Base-by-base conservation (phyloP, 2,329 filamentous ascomycete genomes). In the Arthrobotrys iridis region DNA sequence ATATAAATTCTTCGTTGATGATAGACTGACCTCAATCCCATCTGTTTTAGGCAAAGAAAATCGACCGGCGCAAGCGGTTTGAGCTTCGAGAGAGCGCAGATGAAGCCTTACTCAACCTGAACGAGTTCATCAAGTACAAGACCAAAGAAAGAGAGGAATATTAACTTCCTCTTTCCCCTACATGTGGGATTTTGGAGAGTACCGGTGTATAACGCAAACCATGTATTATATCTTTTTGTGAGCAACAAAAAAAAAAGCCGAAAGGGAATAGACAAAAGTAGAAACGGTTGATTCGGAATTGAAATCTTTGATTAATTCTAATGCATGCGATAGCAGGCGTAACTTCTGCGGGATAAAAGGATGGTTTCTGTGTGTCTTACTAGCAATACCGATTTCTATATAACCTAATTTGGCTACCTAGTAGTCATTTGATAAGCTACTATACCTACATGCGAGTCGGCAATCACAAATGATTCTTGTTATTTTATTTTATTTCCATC, bases 71-170 rank as follows among this genome's bases (percentile, higher is more conserved):
- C 63, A 84, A 84, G 22, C 83, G 83, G 57, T 79, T 82, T 0
- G 89, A 90, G 82, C 80, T 91, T 79, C 84, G 89, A 60, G 81
- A 82, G 5, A 84, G 88, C 63, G 86, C 87, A 0, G 88, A 91
- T 76, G 88, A 91, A 81, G 87, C 83, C 0, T 81, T 86, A 1
- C 77, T 89, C 78, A 91, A 91, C 79, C 81, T 91, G 77, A 82
- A 80, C 28, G 84, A 88, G 62, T 91, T 91, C 80, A 83, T 91
- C 77, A 82, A 85, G 70, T 91, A 91, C 80, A 91, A 91, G 83
- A 85, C 85, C 82, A 88, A 88, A 81, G 83, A 88, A 30, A 52
- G 73, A 30, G 45, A 52, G 30, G 33, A 62, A 3, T 50, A 63
- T 10, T 10, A 26, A 15, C 13, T 48, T 28, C 11, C 41, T 5